phyloP scores from a whole-genome alignment of 768 basidiomycete species.

The Mycena belliarum region DNA sequence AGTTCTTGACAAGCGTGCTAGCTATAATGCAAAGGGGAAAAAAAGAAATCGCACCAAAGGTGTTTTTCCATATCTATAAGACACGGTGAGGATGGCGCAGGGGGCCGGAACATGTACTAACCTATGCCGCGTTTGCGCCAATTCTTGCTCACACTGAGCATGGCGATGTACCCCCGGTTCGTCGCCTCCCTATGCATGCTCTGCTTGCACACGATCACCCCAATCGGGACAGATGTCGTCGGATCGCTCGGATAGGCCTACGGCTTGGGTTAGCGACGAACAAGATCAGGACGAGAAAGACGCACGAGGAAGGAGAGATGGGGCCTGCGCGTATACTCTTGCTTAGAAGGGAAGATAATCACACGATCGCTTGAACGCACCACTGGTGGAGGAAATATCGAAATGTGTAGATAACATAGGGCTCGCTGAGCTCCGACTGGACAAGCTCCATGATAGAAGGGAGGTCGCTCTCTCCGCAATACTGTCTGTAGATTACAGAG shows the following conservation, averaged over 20 bases:
- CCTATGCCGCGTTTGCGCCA: constrained; percentile 93
- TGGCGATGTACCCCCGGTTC: constrained; percentile 95
- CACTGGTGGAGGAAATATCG: constrained; percentile 96
- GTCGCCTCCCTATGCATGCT: constrained; percentile 74
- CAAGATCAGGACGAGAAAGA: constrained; percentile 60
- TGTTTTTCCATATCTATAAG: constrained; percentile 49
- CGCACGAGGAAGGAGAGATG: constrained; percentile 40
- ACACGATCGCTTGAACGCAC: constrained; percentile 47
- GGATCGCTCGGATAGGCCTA: constrained; percentile 62
- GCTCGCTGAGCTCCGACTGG: constrained; percentile 34
- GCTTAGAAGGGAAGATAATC: constrained; percentile 21
- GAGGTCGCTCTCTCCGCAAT: constrained; percentile 18
- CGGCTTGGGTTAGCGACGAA: neutral
- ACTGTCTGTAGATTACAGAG: constrained; percentile 10
- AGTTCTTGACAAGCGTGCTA: constrained; percentile 78
- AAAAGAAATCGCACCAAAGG: constrained; percentile 48
- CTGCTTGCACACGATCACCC: constrained; percentile 97
- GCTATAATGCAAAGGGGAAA: constrained; percentile 55
- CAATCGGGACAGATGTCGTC: constrained; percentile 60
- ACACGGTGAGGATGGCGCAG: constrained; percentile 44
- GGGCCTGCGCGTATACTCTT: constrained; percentile 26
- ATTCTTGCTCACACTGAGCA: constrained; percentile 85
- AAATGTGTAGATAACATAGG: constrained; percentile 95
- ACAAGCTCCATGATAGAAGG: constrained; percentile 21
- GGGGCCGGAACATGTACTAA: constrained; percentile 46